Evolutionary conservation across 805 yeast species (phyloP), one percentile per base, ranked within the genome.

Genomic region (Candida boidinii): DNA sequence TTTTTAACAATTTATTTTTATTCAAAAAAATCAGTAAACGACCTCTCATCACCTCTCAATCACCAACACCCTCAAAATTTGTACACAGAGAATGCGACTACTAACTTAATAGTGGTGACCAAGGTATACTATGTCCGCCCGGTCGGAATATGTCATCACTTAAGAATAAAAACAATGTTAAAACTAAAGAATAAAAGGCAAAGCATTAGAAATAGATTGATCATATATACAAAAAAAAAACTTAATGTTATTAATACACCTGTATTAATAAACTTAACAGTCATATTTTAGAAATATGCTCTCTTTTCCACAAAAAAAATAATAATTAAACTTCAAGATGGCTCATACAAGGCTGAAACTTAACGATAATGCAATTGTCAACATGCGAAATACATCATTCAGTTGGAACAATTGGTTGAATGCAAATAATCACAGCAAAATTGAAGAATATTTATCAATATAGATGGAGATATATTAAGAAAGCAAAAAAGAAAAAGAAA

Each of bases 321-420:
- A 32, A 23, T 23, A 17, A n/a, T n/a, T n/a, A n/a, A n/a, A n/a
- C n/a, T n/a, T n/a, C n/a, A 5, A 29, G 18, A 50, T 49, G 39
- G 54, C 73, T 68, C 75, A 68, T 68, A 68, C 74, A 68, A 68
- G 75, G 75, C 74, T 68, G 75, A 68, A 68, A 68, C 75, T 68
- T 68, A 68, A 68, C 73, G 72, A 68, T 48, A 57, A 50, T 58
- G 68, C 69, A 46, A 54, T 66, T 67, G 74, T 69, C 74, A 59
- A 68, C 74, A 63, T 44, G 36, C 54, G 54, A 54, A 38, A 46
- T 34, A 38, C 50, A 42, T 27, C 45, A 62, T 68, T 69, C 76
- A 65, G 76, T 68, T 54, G 76, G 75, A 70, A 69, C 75, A 70
- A 69, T 68, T 69, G 75, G 73, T 68, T 54, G 39, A 54, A 56